Conservation (phyloP, 176 grass and related monocot genomes). For the Metroxylon sagu region DNA sequence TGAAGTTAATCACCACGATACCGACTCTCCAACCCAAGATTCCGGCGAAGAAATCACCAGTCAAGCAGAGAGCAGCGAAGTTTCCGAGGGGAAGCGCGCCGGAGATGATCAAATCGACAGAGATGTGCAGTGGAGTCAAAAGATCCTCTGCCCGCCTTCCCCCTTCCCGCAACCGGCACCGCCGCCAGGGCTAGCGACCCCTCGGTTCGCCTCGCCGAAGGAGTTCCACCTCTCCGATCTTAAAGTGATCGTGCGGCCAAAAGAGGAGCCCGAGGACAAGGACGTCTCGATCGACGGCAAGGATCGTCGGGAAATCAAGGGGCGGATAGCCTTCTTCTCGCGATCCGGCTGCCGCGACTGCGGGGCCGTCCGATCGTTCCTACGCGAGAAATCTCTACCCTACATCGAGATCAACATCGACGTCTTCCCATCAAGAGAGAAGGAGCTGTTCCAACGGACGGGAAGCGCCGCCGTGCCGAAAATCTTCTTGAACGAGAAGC, state of each 20-base stretch:
- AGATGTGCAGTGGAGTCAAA: no score
- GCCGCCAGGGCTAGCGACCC: no score
- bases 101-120: no score
- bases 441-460: constrained; percentile 48
- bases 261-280: constrained; percentile 29
- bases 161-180: no score
- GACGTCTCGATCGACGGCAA: constrained; percentile 4
- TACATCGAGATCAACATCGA: constrained; percentile 96
- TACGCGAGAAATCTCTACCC: constrained; percentile 40
- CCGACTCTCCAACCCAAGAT: no score
- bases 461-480: constrained; percentile 56
- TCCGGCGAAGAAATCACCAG: no score
- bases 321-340: constrained; percentile 62
- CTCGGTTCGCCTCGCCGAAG: not conserved
- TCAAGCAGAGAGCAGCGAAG: no score
- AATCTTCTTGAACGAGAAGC: constrained; percentile 95
- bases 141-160: no score
- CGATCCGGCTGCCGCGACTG: constrained; percentile 88
- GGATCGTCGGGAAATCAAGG: constrained; percentile 46
- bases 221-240: constrained; percentile 80
- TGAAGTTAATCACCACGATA: no score
- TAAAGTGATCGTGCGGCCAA: constrained; percentile 75
- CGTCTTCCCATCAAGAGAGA: constrained; percentile 75
- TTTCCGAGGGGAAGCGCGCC: no score
- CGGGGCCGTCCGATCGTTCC: constrained; percentile 68